Base-by-base conservation (phyloP, 139 green algal genomes). In the Chlorella sp. region DNA sequence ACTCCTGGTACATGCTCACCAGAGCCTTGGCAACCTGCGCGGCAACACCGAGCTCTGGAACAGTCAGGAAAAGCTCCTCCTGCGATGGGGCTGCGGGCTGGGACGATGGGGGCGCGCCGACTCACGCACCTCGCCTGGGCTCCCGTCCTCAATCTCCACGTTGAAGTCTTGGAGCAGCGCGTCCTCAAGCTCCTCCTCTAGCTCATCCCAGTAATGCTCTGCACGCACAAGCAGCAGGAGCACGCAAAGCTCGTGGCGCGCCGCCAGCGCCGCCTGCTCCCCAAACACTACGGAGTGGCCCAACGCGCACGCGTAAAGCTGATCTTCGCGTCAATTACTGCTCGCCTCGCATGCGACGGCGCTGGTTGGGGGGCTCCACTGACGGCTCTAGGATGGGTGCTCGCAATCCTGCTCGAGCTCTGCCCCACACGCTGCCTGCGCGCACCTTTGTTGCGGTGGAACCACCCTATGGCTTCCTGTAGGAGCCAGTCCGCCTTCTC, bases 391-490 rank as follows among this genome's bases (percentile, higher is more conserved):
- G n/a, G n/a, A n/a, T n/a, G n/a, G n/a, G n/a, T n/a, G n/a, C n/a
- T n/a, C n/a, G n/a, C n/a, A n/a, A n/a, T n/a, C n/a, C n/a, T n/a
- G n/a, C n/a, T n/a, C n/a, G n/a, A n/a, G n/a, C n/a, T n/a, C n/a
- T n/a, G n/a, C n/a, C n/a, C n/a, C n/a, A n/a, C n/a, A n/a, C n/a
- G n/a, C n/a, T n/a, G n/a, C n/a, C 69, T 59, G n/a, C 42, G n/a
- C 79, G 22, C 34, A 95, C 92, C 90, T 78, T 88, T 91, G 23
- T 82, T 82, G 5, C 75, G 79, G 72, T 93, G 93, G 66, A 97
- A 96, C 91, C 92, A 97, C 3, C 87, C n/a, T 2, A 95, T 33
- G 2, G 91, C 77, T 2, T 98, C 90, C 1, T 85, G 62, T 32
- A 88, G 76, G 14, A 97, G 62, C 6, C 81, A 66, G 23, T 91